phyloP scores from a whole-genome alignment of 306 rosid species.

The Cyamopsis tetragonoloba region DNA sequence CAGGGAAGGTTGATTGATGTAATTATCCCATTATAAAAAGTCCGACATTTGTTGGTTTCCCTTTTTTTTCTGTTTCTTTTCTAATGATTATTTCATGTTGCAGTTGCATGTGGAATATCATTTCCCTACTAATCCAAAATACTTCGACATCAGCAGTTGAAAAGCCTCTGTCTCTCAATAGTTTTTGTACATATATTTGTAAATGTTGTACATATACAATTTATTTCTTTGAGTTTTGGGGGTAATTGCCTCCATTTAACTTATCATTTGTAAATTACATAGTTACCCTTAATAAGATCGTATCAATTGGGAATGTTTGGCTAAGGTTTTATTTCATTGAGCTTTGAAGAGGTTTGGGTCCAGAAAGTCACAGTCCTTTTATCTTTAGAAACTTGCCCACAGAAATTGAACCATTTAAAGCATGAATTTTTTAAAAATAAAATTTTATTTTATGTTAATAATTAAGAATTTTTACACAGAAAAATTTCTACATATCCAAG shows the following conservation, averaged over 20 bases:
- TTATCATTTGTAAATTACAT: conserved; percentile 21
- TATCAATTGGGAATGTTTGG: too few species aligned
- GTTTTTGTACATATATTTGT: conserved; percentile 27
- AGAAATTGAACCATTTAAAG: too few species aligned
- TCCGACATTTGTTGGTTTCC: background rate
- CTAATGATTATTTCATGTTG: conserved; percentile 17
- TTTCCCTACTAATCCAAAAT: conserved; percentile 72
- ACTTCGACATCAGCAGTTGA: conserved; percentile 58
- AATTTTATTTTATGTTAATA: too few species aligned
- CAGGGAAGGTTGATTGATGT: too few species aligned
- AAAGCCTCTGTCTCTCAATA: background rate
- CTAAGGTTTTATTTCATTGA: too few species aligned
- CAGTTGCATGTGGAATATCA: conserved; percentile 81
- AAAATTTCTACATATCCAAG: too few species aligned
- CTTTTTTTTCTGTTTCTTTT: background rate
- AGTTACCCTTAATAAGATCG: background rate
- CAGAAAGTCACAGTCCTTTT: too few species aligned
- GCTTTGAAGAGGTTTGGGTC: too few species aligned
- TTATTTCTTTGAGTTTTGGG: conserved; percentile 17
- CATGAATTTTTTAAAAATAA: too few species aligned
- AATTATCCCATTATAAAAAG: background rate
- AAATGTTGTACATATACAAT: conserved; percentile 35
- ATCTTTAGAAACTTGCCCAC: too few species aligned
- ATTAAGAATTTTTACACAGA: too few species aligned
- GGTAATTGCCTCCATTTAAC: conserved; percentile 28